Percentiles rank a stretch among this genome's conserved stretches.
Conservation (phyloP, 2,329 filamentous ascomycete genomes). For the Pseudomassariella vexata region DNA sequence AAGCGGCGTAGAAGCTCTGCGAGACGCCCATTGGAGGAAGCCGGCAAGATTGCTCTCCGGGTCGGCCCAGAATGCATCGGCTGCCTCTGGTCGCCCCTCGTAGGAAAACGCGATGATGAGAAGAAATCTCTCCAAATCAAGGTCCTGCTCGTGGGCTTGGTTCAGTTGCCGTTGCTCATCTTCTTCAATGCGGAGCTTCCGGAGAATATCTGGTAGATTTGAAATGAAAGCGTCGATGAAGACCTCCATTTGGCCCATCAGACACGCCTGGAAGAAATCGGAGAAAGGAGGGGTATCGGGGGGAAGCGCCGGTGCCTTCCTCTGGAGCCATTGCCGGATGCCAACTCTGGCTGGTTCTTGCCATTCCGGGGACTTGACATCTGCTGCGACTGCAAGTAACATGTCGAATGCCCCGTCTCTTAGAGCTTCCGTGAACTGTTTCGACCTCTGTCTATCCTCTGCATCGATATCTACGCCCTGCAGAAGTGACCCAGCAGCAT, state of each 20-base stretch:
- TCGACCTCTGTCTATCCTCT: slow-evolving; percentile 67
- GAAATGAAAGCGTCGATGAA: slow-evolving; percentile 92
- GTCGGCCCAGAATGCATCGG: slow-evolving; percentile 86
- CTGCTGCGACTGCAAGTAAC: slow-evolving; percentile 76
- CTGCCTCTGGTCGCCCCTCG: slow-evolving; percentile 76
- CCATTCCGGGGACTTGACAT: slow-evolving; percentile 77
- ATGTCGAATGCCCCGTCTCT: slow-evolving; percentile 92
- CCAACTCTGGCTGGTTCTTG: slow-evolving; percentile 80
- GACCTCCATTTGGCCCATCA: slow-evolving; percentile 77
- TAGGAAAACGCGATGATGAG: slow-evolving; percentile 90
- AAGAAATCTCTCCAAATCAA: slow-evolving; percentile 83
- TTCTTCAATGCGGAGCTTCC: slow-evolving; percentile 80
- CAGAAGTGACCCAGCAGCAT: slow-evolving; percentile 53
- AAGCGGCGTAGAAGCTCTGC: slow-evolving; percentile 88
- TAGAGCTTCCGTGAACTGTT: slow-evolving; percentile 68
- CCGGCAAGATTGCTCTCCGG: slow-evolving; percentile 89
- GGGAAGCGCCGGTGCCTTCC: slow-evolving; percentile 66
- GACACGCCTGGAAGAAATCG: slow-evolving; percentile 61
- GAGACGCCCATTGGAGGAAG: slow-evolving; percentile 95
- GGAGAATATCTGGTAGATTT: slow-evolving; percentile 88
- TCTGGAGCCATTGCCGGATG: slow-evolving; percentile 75
- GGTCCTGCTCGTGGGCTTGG: slow-evolving; percentile 59
- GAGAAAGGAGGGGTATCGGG: slow-evolving; percentile 65
- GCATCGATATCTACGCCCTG: slow-evolving; percentile 59
- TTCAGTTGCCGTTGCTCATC: slow-evolving; percentile 75